Conservation (phyloP, 192 early-diverging fungal genomes). For the Coemansia sp. region DNA sequence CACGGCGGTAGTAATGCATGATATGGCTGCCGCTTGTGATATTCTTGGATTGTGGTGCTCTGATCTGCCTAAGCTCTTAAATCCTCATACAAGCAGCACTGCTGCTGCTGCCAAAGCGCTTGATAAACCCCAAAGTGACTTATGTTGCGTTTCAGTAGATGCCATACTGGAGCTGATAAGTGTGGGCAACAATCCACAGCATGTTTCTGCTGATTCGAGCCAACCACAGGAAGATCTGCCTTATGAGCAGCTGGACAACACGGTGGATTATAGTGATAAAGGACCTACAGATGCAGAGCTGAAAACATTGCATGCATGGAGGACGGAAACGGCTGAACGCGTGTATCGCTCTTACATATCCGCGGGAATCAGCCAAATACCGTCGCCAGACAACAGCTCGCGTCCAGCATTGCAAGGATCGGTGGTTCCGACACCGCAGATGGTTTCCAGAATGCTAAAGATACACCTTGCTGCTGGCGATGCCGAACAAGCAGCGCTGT, state of each 20-base stretch:
- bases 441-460: slow-evolving; percentile 21
- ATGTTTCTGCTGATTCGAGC: not conserved
- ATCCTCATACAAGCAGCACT: slow-evolving; percentile 7
- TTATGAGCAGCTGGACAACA: slow-evolving; percentile 27
- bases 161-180: slow-evolving; percentile 11
- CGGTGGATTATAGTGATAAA: slow-evolving; percentile 6
- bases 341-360: slow-evolving; percentile 40
- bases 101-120: not conserved
- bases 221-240: slow-evolving; percentile 11
- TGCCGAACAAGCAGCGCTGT: slow-evolving; percentile 26
- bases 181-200: slow-evolving; percentile 28
- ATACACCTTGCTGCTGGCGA: slow-evolving; percentile 21
- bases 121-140: slow-evolving; percentile 3
- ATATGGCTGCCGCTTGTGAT: slow-evolving; percentile 34
- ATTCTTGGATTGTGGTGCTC: slow-evolving; percentile 21
- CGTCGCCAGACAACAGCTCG: slow-evolving; percentile 25
- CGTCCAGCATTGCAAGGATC: slow-evolving; percentile 32
- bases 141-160: slow-evolving; percentile 11
- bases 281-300: not conserved
- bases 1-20: slow-evolving; percentile 9
- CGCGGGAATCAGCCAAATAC: slow-evolving; percentile 32
- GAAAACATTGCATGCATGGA: slow-evolving; percentile 14
- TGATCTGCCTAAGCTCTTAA: slow-evolving; percentile 25
- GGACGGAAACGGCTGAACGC: slow-evolving; percentile 36
- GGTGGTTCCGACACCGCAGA: slow-evolving; percentile 24